These are phyloP conservation scores for Clausena lansium DNA, from an alignment of 345 rosid genomes.

Conservation along the genomic window DNA sequence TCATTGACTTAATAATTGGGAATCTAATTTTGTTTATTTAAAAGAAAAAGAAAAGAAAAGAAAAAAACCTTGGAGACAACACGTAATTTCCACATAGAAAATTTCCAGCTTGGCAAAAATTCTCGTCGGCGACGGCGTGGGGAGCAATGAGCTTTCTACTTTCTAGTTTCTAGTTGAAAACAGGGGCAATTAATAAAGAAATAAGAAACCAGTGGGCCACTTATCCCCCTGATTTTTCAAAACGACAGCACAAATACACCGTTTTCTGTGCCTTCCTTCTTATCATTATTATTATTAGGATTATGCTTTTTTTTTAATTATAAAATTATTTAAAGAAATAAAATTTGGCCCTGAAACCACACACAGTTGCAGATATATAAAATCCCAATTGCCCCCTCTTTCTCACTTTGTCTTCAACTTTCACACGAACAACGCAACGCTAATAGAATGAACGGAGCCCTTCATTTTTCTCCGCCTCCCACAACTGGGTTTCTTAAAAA, in stretches of 20 bases:
- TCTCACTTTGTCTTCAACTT: not conserved
- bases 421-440: not conserved
- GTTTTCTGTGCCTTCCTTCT: not conserved
- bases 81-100: too few relatives aligned
- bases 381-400: not conserved
- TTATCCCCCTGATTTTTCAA: not conserved
- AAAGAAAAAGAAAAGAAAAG: too few relatives aligned
- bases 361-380: not conserved
- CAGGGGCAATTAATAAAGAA: not conserved
- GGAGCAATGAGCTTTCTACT: not conserved
- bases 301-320: not conserved
- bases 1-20: too few relatives aligned
- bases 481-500: not conserved
- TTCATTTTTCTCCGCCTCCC: not conserved
- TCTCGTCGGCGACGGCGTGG: too few relatives aligned
- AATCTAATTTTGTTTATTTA: too few relatives aligned
- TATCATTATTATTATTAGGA: too few relatives aligned
- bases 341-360: not conserved
- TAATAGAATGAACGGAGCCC: constrained; percentile 17
- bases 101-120: too few relatives aligned
- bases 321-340: not conserved
- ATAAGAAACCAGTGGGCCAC: not conserved
- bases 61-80: too few relatives aligned
- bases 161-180: not conserved
- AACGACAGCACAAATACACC: constrained; percentile 2